Conservation (phyloP, 345 rosid genomes). For the Salix koriyanagi region DNA sequence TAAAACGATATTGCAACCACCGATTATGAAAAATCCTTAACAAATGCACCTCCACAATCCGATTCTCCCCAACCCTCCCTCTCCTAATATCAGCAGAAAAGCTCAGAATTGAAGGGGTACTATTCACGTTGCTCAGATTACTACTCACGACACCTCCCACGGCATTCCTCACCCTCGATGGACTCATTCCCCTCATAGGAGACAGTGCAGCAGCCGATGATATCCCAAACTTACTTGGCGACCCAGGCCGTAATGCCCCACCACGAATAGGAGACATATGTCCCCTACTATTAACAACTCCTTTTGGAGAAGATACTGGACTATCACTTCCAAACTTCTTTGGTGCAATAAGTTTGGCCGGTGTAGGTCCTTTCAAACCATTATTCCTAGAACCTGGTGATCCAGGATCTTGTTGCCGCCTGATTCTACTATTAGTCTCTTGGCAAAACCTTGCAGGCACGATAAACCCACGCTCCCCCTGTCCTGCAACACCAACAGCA, state of each 20-base stretch:
- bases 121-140: constrained; percentile 29
- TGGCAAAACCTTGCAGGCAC: constrained; percentile 58
- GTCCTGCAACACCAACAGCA: constrained; percentile 21
- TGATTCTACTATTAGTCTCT: constrained; percentile 40
- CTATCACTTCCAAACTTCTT: constrained; percentile 48
- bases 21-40: constrained; percentile 69
- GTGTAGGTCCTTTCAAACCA: constrained; percentile 31
- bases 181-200: constrained; percentile 62
- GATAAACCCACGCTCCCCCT: constrained; percentile 31
- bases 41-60: constrained; percentile 58
- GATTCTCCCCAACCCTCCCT: constrained; percentile 61
- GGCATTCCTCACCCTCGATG: constrained; percentile 55
- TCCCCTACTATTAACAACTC: constrained; percentile 42
- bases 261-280: constrained; percentile 56
- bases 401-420: constrained; percentile 43
- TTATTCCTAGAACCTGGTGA: constrained; percentile 36
- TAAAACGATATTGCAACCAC: constrained; percentile 78
- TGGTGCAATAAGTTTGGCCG: constrained; percentile 36
- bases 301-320: constrained; percentile 58
- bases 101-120: constrained; percentile 62
- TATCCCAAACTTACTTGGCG: constrained; percentile 56
- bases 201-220: constrained; percentile 44
- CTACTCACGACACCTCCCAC: constrained; percentile 29
- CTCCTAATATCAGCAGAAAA: constrained; percentile 80
- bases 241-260: constrained; percentile 46